A percentile compares a stretch with the other conserved stretches of the same genome.
phyloP scores from a whole-genome alignment of 345 rosid species.

The Populus tremula region DNA sequence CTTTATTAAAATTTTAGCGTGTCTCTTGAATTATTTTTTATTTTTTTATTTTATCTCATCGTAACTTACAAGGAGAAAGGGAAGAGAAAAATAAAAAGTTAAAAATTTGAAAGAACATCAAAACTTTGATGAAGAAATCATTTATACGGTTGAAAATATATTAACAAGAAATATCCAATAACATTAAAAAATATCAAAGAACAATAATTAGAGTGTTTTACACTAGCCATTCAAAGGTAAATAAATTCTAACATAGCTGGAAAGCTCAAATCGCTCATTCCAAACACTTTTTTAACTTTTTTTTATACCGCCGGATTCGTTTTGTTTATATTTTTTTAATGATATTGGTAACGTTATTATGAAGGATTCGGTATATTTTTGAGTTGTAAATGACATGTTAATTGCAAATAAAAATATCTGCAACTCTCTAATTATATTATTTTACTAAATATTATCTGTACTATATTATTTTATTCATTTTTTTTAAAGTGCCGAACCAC shows the following conservation, averaged over 20 bases:
- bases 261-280: rapidly evolving
- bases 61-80: rapidly evolving
- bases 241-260: rapidly evolving
- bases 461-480: too few relatives aligned
- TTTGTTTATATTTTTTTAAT: too few relatives aligned
- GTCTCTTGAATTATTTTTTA: too few relatives aligned
- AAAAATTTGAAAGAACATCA: too few relatives aligned
- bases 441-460: too few relatives aligned
- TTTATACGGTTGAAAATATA: rapidly evolving
- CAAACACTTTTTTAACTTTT: rapidly evolving
- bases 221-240: rapidly evolving
- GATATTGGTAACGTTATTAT: rapidly evolving
- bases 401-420: too few relatives aligned
- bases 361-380: too few relatives aligned
- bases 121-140: too few relatives aligned
- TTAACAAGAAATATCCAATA: rapidly evolving
- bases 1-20: rapidly evolving
- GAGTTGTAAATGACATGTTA: too few relatives aligned
- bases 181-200: rapidly evolving
- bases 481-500: too few relatives aligned
- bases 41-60: rapidly evolving
- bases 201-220: rapidly evolving
- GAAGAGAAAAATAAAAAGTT: too few relatives aligned
- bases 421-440: too few relatives aligned
- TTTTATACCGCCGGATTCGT: rapidly evolving